Evolutionary conservation across 768 basidiomycete species (phyloP), one percentile per base, ranked within the genome.

Genomic region (Paxillus ammoniavirescens): DNA sequence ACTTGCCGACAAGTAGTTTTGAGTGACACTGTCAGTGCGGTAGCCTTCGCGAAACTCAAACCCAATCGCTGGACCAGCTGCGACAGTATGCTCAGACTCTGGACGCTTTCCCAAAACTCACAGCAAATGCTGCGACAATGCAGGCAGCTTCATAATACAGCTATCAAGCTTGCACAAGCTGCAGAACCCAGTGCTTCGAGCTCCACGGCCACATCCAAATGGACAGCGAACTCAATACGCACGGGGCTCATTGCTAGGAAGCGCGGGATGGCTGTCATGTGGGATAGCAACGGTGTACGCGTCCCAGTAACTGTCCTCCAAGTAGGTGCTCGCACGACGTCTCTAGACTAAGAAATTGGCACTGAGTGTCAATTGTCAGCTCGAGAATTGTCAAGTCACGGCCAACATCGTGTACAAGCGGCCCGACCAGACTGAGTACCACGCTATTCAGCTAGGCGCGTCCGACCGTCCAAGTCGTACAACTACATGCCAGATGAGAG

Each of bases 241-340:
- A 96, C 94, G 0, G 97, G 97, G 8, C 77, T 97, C 57, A 88
- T 99, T 69, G 96, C 93, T 23, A 82, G 88, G 53, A 99, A 99
- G 77, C 84, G 93, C 52, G 97, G 97, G 42, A 98, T 98, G 97
- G 89, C 91, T 9, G 82, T 82, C 13, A 74, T 98, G 64, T 98
- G 93, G 91, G 91, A 94, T 65, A 82, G 89, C 67, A 87, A 92
- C 53, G 97, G 97, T 23, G 84, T 82, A 35, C 79, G 90, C 46
- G 77, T 89, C 59, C 96, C 97, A 2, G 93, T 97, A 28, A 99
- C 97, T 0, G 85, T 99, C 45, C 82, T 99, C 38, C 94, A 98
- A 81, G 96, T 93, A 60, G 58, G 80, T 63, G 8, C 23, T 49
- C 54, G 23, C 21, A 35, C 9, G 47, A 37, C 10, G 30, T 31